Conservation (phyloP, 140 eudicot genomes). For the Flaveria floridana region DNA sequence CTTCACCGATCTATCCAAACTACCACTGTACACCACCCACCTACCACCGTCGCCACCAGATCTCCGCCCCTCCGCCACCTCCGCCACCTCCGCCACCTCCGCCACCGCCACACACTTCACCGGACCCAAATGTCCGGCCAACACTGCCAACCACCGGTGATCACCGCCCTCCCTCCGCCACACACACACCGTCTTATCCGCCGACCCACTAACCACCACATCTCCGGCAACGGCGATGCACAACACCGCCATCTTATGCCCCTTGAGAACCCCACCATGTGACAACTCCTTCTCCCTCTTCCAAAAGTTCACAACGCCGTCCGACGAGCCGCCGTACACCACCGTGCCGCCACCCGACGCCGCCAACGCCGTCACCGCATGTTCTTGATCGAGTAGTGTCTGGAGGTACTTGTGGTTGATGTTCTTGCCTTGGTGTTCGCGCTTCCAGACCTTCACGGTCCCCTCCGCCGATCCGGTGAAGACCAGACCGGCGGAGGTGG, state of each 20-base stretch:
- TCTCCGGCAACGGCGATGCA: slow-evolving; percentile 59
- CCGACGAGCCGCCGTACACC: slow-evolving; percentile 66
- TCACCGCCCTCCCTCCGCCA: slow-evolving; percentile 32
- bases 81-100: slow-evolving; percentile 52
- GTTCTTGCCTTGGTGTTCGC: slow-evolving; percentile 49
- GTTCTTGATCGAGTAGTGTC: slow-evolving; percentile 54
- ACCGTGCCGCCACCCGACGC: slow-evolving; percentile 38
- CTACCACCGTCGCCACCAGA: neutral
- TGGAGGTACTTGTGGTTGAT: slow-evolving; percentile 41
- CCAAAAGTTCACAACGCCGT: slow-evolving; percentile 74
- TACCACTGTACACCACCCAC: slow-evolving; percentile 2
- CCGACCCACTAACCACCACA: slow-evolving; percentile 66
- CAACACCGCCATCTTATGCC: slow-evolving; percentile 70
- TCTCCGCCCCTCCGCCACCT: slow-evolving; percentile 30
- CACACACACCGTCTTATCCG: slow-evolving; percentile 56
- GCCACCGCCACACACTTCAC: slow-evolving; percentile 76
- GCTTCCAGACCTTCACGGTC: slow-evolving; percentile 65
- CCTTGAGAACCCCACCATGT: slow-evolving; percentile 64
- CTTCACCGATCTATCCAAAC: slow-evolving; percentile 5
- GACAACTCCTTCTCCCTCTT: slow-evolving; percentile 46
- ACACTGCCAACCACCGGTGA: slow-evolving; percentile 54
- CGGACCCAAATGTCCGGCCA: slow-evolving; percentile 70
- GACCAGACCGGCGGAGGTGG: slow-evolving; percentile 47
- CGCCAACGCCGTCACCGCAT: slow-evolving; percentile 65
- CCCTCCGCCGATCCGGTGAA: slow-evolving; percentile 83